Base-by-base conservation (phyloP, 2,329 filamentous ascomycete genomes). In the Alternaria panax region DNA sequence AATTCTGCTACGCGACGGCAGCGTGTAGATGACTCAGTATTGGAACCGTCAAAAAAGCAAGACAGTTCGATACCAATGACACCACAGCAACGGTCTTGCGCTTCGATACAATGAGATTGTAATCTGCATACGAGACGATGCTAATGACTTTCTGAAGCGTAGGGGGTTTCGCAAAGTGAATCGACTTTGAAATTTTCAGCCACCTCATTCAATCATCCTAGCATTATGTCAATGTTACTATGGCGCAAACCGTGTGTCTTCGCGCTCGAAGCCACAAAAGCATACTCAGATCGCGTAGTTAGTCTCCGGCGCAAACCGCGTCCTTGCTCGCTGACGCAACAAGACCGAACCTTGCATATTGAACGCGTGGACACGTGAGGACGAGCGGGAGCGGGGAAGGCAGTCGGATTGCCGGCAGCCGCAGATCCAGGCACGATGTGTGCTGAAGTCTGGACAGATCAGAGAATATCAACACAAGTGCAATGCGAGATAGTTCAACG, bases 331-430 rank as follows among this genome's bases (percentile, higher is more conserved):
- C 22, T n/a, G 45, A 51, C 51, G 56, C 52, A 43, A 18, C 16
- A 14, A 48, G 14, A 25, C 38, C 8, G 40, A 32, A 14, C 56
- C 51, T 38, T 55, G 56, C 56, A 28, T 20, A 32, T 43, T 38
- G 47, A 55, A 59, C 56, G 56, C 56, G 56, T 59, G 56, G 51
- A 43, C 56, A 59, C 56, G 56, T 59, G 56, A 43, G 45, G 8
- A 20, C 30, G 27, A 55, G 30, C 38, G 30, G 43, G 38, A 24
- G 24, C 36, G 51, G 38, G 51, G 25, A 4, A 18, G 48, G 25
- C 54, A 18, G 38, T 55, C 27, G n/a, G 30, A 57, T 6, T 20
- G 25, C n/a, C 24, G n/a, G 24, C 32, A 25, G 20, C 24, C n/a
- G 2, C 14, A 20, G 30, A 16, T 14, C n/a, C n/a, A 9, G n/a